A percentile compares a stretch with the other conserved stretches of the same genome.
Conservation (phyloP, 2,329 filamentous ascomycete species). For the Helminthosporium solani region DNA sequence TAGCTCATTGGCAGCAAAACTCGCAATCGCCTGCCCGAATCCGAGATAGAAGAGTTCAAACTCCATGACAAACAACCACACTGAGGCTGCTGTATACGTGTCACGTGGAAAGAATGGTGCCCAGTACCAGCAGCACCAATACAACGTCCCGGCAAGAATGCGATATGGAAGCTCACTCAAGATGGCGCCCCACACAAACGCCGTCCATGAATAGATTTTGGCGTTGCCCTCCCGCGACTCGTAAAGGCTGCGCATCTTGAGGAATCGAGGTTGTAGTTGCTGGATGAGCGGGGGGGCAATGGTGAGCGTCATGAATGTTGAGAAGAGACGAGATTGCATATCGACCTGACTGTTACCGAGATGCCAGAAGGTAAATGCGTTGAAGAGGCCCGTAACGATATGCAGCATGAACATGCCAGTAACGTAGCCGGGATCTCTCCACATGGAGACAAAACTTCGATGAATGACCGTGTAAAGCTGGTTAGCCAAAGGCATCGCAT, state of each 20-base stretch:
- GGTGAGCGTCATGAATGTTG: slow-evolving; percentile 73
- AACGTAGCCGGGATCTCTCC: slow-evolving; percentile 66
- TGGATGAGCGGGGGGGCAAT: slow-evolving; percentile 74
- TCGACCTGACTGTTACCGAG: slow-evolving; percentile 45
- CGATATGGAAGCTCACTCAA: slow-evolving; percentile 71
- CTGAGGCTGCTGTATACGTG: slow-evolving; percentile 61
- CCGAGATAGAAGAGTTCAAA: slow-evolving; percentile 67
- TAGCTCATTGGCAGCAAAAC: slow-evolving; percentile 58
- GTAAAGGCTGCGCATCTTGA: slow-evolving; percentile 67
- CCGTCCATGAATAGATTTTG: slow-evolving; percentile 77
- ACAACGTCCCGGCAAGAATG: slow-evolving; percentile 56
- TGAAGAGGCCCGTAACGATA: slow-evolving; percentile 53
- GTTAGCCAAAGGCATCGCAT: slow-evolving; percentile 46
- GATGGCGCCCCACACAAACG: slow-evolving; percentile 66
- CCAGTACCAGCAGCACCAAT: slow-evolving; percentile 52
- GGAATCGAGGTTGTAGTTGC: slow-evolving; percentile 72
- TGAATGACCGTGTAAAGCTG: slow-evolving; percentile 46
- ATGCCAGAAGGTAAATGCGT: slow-evolving; percentile 53
- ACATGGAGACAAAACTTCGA: slow-evolving; percentile 60
- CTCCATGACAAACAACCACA: slow-evolving; percentile 64
- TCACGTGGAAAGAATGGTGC: slow-evolving; percentile 55
- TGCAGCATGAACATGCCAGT: slow-evolving; percentile 62
- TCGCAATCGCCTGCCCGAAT: slow-evolving; percentile 63
- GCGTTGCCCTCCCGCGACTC: slow-evolving; percentile 71
- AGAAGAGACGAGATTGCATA: slow-evolving; percentile 65